Evolutionary conservation across 768 basidiomycete genomes (phyloP), one percentile per base, ranked within the genome.

Genomic region (Phallus indusiatus): DNA sequence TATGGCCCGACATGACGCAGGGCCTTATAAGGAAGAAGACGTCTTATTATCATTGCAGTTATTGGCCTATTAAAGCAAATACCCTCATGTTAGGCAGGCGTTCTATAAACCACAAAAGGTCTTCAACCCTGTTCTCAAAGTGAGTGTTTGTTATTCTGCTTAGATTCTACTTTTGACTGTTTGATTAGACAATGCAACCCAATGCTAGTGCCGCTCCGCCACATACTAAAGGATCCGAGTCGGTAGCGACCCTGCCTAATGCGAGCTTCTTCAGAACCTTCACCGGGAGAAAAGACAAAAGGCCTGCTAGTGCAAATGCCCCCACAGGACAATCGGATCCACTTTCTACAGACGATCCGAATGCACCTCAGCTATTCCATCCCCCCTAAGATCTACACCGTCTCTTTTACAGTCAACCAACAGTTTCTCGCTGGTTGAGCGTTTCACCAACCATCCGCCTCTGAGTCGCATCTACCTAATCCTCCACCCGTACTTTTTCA

Each of bases 1-100:
- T 21, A 20, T 16, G 17, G 42, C 17, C 22, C 10, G 42, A 7
- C 37, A 48, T 1, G 78, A 78, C 21, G 66, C 72, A 0, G 87
- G 88, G 0, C 89, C 88, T 0, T 96, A 94, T 72, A 81, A 91
- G 24, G 94, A 98, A 68, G 95, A 99, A 66, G 94, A 96, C 62
- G 91, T 98, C 0, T 75, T 98, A 1, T 81, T 94, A 9, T 83
- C 87, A 18, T 74, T 99, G 12, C 95, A 99, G 70, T 83, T 98
- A 1, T 79, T 99, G 1, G 96, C 96, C 2, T 98, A 99, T 68
- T 78, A 97, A 17, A 92, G 88, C 74, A 98, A 99, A 71, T 98
- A 99, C 69, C 94, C 96, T 0, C 95, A 98, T 69, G 95, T 98
- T 3, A 78, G 96, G 10, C 86, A 94, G 66, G 91, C 94, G 6